These are phyloP conservation scores for Saccharomyces pastorianus DNA, from an alignment of 1,139 yeast species.

Conservation along the genomic window DNA sequence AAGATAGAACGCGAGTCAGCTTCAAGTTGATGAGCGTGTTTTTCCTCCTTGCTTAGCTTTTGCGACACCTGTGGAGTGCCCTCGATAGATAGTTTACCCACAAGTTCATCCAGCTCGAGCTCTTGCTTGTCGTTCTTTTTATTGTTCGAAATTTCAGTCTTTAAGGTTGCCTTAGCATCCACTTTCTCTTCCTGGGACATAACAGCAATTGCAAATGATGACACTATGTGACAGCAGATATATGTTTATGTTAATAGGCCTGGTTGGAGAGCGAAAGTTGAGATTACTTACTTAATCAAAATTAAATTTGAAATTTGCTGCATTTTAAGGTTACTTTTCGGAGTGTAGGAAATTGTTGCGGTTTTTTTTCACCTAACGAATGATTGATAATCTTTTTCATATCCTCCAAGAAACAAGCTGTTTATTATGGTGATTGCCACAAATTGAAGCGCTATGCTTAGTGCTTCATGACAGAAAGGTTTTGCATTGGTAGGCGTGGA, in stretches of 20 bases:
- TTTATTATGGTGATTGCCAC: neutral
- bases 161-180: neutral
- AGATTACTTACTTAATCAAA: neutral
- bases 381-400: neutral
- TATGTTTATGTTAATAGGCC: neutral
- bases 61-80: neutral
- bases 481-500: neutral
- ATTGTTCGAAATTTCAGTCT: neutral
- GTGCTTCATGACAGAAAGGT: neutral
- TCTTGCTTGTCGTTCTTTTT: neutral
- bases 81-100: neutral
- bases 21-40: slow-evolving; percentile 36
- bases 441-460: neutral
- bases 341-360: neutral
- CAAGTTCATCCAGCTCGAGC: neutral
- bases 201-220: neutral
- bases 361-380: neutral
- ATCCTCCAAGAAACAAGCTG: neutral
- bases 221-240: neutral
- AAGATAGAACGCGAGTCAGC: slow-evolving; percentile 75
- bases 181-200: neutral
- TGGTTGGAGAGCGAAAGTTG: neutral
- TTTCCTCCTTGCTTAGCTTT: slow-evolving; percentile 8
- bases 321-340: neutral
- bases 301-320: neutral